These are phyloP conservation scores for Phlyctochytrium planicorne DNA, from an alignment of 192 early-diverging fungal genomes.

Conservation along the genomic window DNA sequence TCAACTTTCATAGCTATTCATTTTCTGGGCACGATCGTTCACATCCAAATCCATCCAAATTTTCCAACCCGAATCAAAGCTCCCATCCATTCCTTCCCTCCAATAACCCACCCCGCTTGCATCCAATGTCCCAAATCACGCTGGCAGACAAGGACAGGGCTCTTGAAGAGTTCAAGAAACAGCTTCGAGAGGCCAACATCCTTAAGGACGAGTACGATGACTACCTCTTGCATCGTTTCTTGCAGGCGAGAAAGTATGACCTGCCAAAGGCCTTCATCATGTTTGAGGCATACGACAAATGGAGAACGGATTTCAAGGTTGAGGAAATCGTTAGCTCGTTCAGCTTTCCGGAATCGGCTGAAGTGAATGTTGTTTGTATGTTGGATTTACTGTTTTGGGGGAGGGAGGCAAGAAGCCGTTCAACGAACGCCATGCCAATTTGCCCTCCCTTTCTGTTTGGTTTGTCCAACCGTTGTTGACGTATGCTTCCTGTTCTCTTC, in stretches of 20 bases:
- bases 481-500: no score
- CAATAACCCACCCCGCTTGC: no score
- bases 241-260: slow-evolving; percentile 66
- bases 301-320: slow-evolving; percentile 56
- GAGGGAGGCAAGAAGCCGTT: no score
- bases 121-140: not conserved
- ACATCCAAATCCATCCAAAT: no score
- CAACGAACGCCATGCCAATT: no score
- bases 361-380: slow-evolving; percentile 56
- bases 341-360: slow-evolving; percentile 55
- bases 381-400: no score
- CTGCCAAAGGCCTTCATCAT: slow-evolving; percentile 59
- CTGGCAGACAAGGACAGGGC: slow-evolving; percentile 1
- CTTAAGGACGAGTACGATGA: slow-evolving; percentile 52
- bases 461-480: no score
- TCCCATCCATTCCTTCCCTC: no score
- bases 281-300: slow-evolving; percentile 60
- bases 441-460: no score
- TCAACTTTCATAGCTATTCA: no score
- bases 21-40: no score
- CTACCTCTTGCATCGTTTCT: slow-evolving; percentile 61
- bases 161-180: slow-evolving; percentile 12
- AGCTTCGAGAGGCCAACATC: not conserved
- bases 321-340: slow-evolving; percentile 50
- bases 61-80: no score